A percentile compares a stretch with the other conserved stretches of the same genome.
Conservation (phyloP, 768 basidiomycete genomes). For the Floccularia luteovirens region DNA sequence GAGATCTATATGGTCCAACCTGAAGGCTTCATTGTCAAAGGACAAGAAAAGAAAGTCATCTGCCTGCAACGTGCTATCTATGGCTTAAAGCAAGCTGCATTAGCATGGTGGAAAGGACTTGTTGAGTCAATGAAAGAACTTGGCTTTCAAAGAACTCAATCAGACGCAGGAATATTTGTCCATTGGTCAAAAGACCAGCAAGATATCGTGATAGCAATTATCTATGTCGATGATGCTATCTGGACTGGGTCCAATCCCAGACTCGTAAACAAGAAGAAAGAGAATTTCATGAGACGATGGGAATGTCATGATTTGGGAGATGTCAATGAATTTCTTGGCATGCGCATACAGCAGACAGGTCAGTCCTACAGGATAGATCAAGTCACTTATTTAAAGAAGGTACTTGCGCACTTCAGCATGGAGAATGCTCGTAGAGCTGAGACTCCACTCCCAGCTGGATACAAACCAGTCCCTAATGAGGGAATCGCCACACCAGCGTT, state of each 20-base stretch:
- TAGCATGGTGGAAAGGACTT: background rate
- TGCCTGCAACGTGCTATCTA: background rate
- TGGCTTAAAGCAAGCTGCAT: background rate
- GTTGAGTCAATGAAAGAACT: background rate
- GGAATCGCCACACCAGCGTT: too few species aligned
- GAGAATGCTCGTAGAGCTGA: too few species aligned
- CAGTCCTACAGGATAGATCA: too few species aligned
- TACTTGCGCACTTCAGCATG: too few species aligned
- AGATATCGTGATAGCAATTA: conserved; percentile 17
- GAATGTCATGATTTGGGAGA: conserved; percentile 21
- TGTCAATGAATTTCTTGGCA: too few species aligned
- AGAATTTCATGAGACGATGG: conserved; percentile 17
- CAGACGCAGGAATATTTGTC: background rate
- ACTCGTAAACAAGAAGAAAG: conserved; percentile 9
- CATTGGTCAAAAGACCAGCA: background rate
- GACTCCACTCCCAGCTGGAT: too few species aligned
- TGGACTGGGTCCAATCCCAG: conserved; percentile 8
- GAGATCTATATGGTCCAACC: background rate
- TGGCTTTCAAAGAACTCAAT: background rate
- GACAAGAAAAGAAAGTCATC: background rate
- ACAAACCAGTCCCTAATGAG: too few species aligned
- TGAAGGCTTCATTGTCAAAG: background rate
- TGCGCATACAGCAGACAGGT: too few species aligned
- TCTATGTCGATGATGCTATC: conserved; percentile 28
- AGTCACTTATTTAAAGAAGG: too few species aligned